phyloP scores from a whole-genome alignment of 495 filamentous ascomycete genomes.

The Cryomyces antarcticus region DNA sequence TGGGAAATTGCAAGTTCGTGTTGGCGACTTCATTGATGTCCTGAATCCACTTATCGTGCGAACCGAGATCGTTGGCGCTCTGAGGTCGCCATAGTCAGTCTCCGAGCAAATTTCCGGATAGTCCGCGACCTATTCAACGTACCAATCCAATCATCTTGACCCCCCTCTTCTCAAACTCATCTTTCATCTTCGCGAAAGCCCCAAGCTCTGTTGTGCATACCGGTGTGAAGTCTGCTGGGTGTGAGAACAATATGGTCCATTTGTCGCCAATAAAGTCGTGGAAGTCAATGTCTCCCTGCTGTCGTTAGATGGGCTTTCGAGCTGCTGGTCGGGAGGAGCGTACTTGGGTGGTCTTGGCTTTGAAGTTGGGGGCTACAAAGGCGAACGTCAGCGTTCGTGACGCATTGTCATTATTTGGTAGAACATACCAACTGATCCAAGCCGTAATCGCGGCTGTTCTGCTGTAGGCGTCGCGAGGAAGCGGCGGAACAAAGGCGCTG shows the following conservation, averaged over 20 bases:
- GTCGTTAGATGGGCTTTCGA: no score
- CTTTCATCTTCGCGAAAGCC: conserved; percentile 41
- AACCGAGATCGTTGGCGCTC: conserved; percentile 34
- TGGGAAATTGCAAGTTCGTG: conserved; percentile 39
- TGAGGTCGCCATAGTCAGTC: neutral
- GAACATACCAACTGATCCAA: conserved; percentile 25
- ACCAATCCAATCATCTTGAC: conserved; percentile 49
- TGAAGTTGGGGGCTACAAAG: conserved; percentile 39
- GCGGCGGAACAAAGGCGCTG: conserved; percentile 16
- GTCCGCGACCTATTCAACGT: conserved; percentile 5
- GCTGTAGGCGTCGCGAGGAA: conserved; percentile 15
- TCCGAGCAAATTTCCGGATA: neutral
- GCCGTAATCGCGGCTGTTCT: conserved; percentile 39
- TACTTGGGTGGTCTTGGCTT: conserved; percentile 40
- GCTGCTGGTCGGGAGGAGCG: no score
- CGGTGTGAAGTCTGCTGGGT: conserved; percentile 51
- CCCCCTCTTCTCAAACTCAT: conserved; percentile 37
- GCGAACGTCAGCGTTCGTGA: neutral
- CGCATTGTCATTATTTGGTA: neutral
- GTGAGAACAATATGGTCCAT: conserved; percentile 48
- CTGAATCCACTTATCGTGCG: conserved; percentile 40
- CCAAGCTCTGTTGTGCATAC: conserved; percentile 54
- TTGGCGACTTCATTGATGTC: conserved; percentile 43
- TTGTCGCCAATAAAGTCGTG: conserved; percentile 30
- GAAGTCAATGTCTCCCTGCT: conserved; percentile 50